Base-by-base conservation (phyloP, 768 basidiomycete genomes). In the Mycena pura region DNA sequence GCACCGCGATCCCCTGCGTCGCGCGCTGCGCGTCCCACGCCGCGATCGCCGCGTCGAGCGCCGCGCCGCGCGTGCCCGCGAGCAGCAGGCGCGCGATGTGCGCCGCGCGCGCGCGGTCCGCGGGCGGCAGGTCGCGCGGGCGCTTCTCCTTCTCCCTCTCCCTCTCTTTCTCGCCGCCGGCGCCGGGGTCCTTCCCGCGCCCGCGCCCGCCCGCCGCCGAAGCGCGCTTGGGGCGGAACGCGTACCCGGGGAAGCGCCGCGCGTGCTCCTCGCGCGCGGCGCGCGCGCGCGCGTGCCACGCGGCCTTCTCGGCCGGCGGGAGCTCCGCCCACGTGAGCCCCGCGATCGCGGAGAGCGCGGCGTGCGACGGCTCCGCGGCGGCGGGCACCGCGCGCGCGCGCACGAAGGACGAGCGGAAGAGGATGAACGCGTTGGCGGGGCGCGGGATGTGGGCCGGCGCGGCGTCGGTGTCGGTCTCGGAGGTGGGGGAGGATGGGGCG, bases 361-460 rank as follows among this genome's bases (percentile, higher is more conserved):
- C 78, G 74, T 86, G 84, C 66, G 84, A 84, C 45, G 82, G 80
- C 74, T 86, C 84, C 62, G 82, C 76, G 43, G 74, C 75, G n/a
- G 81, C 77, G 25, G 82, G 78, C 67, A 85, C 80, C 64, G 83
- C 80, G 66, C 83, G 77, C 51, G 71, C 78, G 73, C 82, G 83
- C 68, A 85, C 81, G 73, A 85, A 84, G 17, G 81, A 78, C 0
- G 82, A 82, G 66, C 84, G 82, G 75, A 86, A 86, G 64, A 86
- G 77, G 65, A 86, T 86, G 73, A 86, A 86, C 32, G 84, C 85
- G 65, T 86, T 86, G 11, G 84, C 82, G 3, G 84, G 84, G 46
- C 84, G 83, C 19, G 84, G 84, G 56, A 86, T 82, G 68, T 85
- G 81, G 49, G 22, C 70, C 46, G 2, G n/a, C 27, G 64, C 17